Conservation (phyloP, 2,329 filamentous ascomycete species). For the Diaporthe velutina region DNA sequence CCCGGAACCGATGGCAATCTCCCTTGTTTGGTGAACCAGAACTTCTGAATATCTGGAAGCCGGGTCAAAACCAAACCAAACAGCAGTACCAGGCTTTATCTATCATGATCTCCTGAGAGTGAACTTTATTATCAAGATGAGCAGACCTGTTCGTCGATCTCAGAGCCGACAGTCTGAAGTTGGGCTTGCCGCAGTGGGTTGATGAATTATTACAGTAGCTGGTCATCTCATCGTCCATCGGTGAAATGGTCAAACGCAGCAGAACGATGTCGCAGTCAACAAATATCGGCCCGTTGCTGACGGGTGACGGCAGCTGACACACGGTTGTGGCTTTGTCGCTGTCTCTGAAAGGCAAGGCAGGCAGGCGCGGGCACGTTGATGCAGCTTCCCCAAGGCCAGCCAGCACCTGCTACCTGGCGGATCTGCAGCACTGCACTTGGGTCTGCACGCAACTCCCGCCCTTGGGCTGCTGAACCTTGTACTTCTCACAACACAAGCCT, state of each 20-base stretch:
- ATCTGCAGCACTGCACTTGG: neutral
- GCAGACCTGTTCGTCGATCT: neutral
- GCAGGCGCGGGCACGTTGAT: neutral
- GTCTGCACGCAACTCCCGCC: neutral
- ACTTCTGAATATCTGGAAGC: neutral
- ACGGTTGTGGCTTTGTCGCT: neutral
- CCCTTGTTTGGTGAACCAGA: slow-evolving; percentile 20
- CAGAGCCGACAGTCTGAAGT: neutral
- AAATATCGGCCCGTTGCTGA: neutral
- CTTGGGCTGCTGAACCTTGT: neutral
- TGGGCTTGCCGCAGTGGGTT: neutral
- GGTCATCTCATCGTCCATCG: neutral
- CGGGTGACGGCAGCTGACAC: neutral
- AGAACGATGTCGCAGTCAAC: too few species aligned
- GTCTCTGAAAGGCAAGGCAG: neutral
- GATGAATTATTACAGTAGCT: neutral
- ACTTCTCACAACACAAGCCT: neutral
- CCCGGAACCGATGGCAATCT: slow-evolving; percentile 10
- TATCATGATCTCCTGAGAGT: neutral
- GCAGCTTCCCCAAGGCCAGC: neutral
- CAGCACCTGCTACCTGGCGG: slow-evolving; percentile 7
- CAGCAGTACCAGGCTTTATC: neutral
- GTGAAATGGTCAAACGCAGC: neutral
- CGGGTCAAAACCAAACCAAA: slow-evolving; percentile 15
- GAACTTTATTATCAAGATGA: neutral